Evolutionary conservation across 139 green algal species (phyloP), one percentile per base, ranked within the genome.

Genomic region (Chlamydomonas applanata): DNA sequence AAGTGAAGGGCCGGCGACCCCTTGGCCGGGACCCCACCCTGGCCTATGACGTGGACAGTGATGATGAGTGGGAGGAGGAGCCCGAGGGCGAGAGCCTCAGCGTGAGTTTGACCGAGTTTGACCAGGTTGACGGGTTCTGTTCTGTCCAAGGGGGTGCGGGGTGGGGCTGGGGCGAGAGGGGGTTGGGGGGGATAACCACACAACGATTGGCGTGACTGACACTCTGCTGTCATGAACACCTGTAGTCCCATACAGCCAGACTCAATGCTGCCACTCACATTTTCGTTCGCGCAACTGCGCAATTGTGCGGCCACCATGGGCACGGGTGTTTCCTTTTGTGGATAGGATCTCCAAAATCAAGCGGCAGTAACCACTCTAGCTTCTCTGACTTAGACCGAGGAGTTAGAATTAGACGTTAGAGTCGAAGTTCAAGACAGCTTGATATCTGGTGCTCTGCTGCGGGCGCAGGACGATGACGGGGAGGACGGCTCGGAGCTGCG

Each of bases 51-150:
- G 87, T 90, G 27, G 87, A 87, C 78, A 86, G 73, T 24, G 91
- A 96, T 62, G 73, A 91, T 35, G 91, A 95, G 25, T 96, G 91
- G 91, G 88, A 94, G 83, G 84, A 89, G 61, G 91, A 96, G 81
- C 89, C 91, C 1, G 90, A 94, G 67, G 69, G 73, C 19, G 80
- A 76, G 72, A 72, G 52, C 61, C 52, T 85, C 33, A 71, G 60
- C 3, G 71, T 53, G 53, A 54, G 72, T 52, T 17, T 11, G 32
- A 24, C 46, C 30, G 25, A n/a, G n/a, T n/a, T n/a, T n/a, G n/a
- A n/a, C n/a, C 62, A 69, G 34, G n/a, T n/a, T n/a, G n/a, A n/a
- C n/a, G n/a, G n/a, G n/a, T n/a, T n/a, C n/a, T n/a, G n/a, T n/a
- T n/a, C n/a, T n/a, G n/a, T n/a, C n/a, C n/a, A n/a, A n/a, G n/a